Evolutionary conservation across 2,329 filamentous ascomycete genomes (phyloP).

Genomic region (Pochonia chlamydosporia): DNA sequence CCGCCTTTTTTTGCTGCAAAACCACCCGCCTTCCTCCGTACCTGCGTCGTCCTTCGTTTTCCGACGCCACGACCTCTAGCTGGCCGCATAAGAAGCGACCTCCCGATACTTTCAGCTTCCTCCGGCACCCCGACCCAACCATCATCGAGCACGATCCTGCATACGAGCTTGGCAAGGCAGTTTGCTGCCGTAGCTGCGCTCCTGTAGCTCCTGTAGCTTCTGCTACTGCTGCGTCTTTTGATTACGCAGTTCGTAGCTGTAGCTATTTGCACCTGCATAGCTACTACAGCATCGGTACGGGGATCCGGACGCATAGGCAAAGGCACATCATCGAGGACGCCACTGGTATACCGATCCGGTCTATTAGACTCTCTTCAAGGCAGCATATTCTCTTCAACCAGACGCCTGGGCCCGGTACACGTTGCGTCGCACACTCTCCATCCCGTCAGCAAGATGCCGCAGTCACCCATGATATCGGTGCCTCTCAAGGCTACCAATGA

Average conservation of each 20-base stretch:
- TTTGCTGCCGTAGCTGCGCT: slow-evolving; percentile 5
- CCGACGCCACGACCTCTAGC: slow-evolving; percentile 4
- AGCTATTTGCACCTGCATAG: background rate
- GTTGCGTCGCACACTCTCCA: slow-evolving; percentile 2
- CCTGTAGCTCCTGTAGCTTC: slow-evolving; percentile 1
- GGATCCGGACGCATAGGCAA: background rate
- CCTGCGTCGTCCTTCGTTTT: background rate
- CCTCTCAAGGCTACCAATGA: slow-evolving; percentile 93
- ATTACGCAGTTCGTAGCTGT: background rate
- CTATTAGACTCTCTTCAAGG: background rate
- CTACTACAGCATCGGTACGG: background rate
- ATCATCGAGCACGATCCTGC: background rate
- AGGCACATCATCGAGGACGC: background rate
- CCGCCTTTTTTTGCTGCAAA: background rate
- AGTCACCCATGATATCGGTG: slow-evolving; percentile 91
- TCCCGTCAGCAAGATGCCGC: slow-evolving; percentile 51
- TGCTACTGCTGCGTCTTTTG: background rate
- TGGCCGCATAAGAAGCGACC: slow-evolving; percentile 26
- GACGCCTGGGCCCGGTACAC: background rate
- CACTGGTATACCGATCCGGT: background rate
- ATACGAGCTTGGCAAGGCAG: slow-evolving; percentile 3
- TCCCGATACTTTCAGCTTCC: slow-evolving; percentile 9
- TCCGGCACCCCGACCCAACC: background rate
- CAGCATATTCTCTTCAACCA: background rate
- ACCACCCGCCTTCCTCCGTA: background rate